Conservation (phyloP, 208 protist species). For the Trypanosoma congolense region DNA sequence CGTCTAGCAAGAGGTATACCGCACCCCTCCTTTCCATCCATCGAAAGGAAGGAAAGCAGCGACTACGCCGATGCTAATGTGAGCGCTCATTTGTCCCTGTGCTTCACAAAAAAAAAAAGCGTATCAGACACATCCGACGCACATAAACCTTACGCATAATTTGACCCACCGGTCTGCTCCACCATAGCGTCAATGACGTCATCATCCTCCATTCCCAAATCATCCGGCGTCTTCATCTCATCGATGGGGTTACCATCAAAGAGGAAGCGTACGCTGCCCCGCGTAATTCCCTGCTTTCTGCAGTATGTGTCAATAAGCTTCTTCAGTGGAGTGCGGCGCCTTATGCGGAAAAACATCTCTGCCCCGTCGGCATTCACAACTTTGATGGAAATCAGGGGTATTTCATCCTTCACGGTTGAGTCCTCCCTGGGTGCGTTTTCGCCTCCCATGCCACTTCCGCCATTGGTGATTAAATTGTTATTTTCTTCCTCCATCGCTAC, state of each 20-base stretch:
- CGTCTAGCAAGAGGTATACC: too few relatives aligned
- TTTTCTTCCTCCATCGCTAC: too few relatives aligned
- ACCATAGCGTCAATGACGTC: conserved; percentile 95
- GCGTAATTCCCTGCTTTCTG: conserved; percentile 92
- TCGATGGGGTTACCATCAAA: conserved; percentile 93
- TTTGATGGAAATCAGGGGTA: conserved; percentile 83
- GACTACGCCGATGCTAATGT: too few relatives aligned
- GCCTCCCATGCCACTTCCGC: conserved; percentile 14
- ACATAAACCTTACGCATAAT: neutral
- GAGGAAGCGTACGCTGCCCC: conserved; percentile 91
- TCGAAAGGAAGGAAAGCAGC: too few relatives aligned
- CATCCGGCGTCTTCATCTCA: conserved; percentile 88
- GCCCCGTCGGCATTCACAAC: conserved; percentile 90
- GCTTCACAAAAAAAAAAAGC: neutral
- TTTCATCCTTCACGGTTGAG: conserved; percentile 62
- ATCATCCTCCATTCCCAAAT: conserved; percentile 93
- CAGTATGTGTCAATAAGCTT: conserved; percentile 97
- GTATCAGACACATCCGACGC: neutral
- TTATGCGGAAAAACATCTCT: conserved; percentile 97
- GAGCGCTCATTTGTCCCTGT: neutral
- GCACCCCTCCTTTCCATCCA: too few relatives aligned
- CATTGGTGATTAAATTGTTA: too few relatives aligned
- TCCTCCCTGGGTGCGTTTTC: too few relatives aligned
- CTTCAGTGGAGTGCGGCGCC: conserved; percentile 88
- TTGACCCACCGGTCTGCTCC: conserved; percentile 78